These are phyloP conservation scores for Penicillium coffeae DNA, from an alignment of 495 filamentous ascomycete species.

Conservation along the genomic window DNA sequence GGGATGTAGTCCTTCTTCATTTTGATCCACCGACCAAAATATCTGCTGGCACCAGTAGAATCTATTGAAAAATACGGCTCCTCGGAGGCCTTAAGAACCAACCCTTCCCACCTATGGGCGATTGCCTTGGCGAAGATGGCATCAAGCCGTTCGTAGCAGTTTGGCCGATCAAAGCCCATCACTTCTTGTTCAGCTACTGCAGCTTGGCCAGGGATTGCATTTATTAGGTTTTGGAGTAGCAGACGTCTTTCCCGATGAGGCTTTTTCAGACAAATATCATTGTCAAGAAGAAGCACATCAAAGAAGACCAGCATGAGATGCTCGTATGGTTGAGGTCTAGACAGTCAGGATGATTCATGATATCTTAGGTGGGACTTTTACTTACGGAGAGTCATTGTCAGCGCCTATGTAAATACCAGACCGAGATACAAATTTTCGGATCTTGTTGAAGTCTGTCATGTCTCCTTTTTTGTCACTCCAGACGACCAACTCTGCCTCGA, in stretches of 20 bases:
- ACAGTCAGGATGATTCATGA: neutral
- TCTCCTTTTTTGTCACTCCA: slow-evolving; percentile 60
- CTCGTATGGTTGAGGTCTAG: slow-evolving; percentile 60
- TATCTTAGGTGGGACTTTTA: slow-evolving; percentile 1
- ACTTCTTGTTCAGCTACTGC: slow-evolving; percentile 57
- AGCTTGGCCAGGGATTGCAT: slow-evolving; percentile 52
- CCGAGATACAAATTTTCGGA: slow-evolving; percentile 72
- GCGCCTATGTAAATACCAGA: slow-evolving; percentile 69
- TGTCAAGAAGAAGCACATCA: slow-evolving; percentile 70
- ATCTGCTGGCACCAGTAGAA: slow-evolving; percentile 21
- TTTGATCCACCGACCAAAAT: slow-evolving; percentile 64
- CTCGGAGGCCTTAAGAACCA: slow-evolving; percentile 74
- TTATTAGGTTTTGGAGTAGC: slow-evolving; percentile 56
- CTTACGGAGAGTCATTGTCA: slow-evolving; percentile 65
- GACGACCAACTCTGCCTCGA: slow-evolving; percentile 80
- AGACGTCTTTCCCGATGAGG: slow-evolving; percentile 59
- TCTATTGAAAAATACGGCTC: slow-evolving; percentile 68
- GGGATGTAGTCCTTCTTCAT: slow-evolving; percentile 89
- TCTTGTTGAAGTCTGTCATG: slow-evolving; percentile 71
- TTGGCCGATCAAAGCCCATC: slow-evolving; percentile 54
- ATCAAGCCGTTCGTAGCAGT: slow-evolving; percentile 48
- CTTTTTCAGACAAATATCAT: slow-evolving; percentile 57
- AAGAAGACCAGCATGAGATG: slow-evolving; percentile 84
- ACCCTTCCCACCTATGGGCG: slow-evolving; percentile 63
- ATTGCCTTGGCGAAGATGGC: slow-evolving; percentile 64